Evolutionary conservation across 305 asterid genomes (phyloP).

Genomic region (Fraxinus ornus): DNA sequence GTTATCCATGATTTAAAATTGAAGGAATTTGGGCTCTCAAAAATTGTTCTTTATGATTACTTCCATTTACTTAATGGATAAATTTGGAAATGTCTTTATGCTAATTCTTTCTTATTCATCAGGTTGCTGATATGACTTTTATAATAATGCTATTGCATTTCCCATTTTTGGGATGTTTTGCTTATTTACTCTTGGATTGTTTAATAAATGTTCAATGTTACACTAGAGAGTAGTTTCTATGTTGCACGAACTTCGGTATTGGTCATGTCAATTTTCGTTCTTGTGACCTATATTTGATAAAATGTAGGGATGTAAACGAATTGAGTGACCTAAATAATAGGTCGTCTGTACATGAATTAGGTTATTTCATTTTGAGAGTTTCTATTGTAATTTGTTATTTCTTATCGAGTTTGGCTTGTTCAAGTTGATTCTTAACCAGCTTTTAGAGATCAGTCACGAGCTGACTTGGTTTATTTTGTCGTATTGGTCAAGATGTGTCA

Average conservation of each 20-base stretch:
- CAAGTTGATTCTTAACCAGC: background rate
- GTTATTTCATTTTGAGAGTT: background rate
- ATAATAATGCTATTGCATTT: background rate
- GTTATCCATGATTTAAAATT: too few relatives aligned
- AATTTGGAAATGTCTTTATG: too few relatives aligned
- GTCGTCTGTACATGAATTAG: background rate
- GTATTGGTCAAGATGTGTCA: background rate
- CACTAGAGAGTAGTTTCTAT: background rate
- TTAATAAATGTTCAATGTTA: background rate
- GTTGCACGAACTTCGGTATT: background rate
- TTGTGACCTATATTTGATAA: background rate
- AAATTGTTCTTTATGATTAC: too few relatives aligned
- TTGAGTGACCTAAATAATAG: background rate
- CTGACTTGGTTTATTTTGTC: background rate
- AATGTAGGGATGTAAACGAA: background rate
- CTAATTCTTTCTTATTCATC: too few relatives aligned
- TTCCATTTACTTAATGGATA: too few relatives aligned
- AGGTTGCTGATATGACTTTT: background rate
- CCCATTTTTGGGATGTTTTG: background rate
- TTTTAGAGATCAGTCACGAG: background rate
- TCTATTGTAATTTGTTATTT: background rate
- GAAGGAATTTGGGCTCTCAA: too few relatives aligned
- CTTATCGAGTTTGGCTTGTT: background rate
- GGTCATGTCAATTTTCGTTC: background rate
- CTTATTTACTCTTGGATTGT: background rate